These are phyloP conservation scores for Rhizopogon salebrosus DNA, from an alignment of 768 basidiomycete species.

Conservation along the genomic window DNA sequence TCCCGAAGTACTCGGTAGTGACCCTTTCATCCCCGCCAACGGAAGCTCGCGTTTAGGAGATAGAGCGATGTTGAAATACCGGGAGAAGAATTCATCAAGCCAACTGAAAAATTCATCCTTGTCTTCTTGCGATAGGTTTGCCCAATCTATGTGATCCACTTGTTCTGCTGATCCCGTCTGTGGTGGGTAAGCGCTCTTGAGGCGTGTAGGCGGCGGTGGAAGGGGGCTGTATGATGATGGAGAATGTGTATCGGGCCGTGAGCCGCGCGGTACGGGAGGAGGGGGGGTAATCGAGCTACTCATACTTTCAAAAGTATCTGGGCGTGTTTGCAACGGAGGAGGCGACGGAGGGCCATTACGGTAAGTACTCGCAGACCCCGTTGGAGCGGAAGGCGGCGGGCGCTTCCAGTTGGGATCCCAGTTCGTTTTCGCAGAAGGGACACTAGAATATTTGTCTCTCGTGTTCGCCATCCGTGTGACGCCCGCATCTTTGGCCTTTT, in stretches of 20 bases:
- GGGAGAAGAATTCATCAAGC: slow-evolving; percentile 78
- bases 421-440: slow-evolving; percentile 54
- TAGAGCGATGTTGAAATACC: slow-evolving; percentile 28
- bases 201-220: slow-evolving; percentile 23
- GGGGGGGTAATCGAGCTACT: slow-evolving; percentile 10
- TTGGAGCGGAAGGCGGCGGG: slow-evolving; percentile 34
- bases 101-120: slow-evolving; percentile 71
- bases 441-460: slow-evolving; percentile 50
- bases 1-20: neutral
- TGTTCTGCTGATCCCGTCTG: slow-evolving; percentile 1
- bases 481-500: slow-evolving; percentile 52
- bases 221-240: slow-evolving; percentile 12
- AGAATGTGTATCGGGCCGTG: slow-evolving; percentile 11
- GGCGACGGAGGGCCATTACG: slow-evolving; percentile 23
- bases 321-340: slow-evolving; percentile 29
- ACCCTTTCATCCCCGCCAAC: neutral
- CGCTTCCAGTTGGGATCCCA: slow-evolving; percentile 55
- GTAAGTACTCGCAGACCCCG: slow-evolving; percentile 6
- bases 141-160: slow-evolving; percentile 52
- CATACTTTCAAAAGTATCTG: slow-evolving; percentile 6
- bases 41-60: slow-evolving; percentile 4
- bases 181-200: slow-evolving; percentile 20
- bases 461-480: slow-evolving; percentile 49
- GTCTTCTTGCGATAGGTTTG: slow-evolving; percentile 59
- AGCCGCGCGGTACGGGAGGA: slow-evolving; percentile 12